These are phyloP conservation scores for Kwoniella shandongensis DNA, from an alignment of 768 basidiomycete genomes.

Conservation along the genomic window DNA sequence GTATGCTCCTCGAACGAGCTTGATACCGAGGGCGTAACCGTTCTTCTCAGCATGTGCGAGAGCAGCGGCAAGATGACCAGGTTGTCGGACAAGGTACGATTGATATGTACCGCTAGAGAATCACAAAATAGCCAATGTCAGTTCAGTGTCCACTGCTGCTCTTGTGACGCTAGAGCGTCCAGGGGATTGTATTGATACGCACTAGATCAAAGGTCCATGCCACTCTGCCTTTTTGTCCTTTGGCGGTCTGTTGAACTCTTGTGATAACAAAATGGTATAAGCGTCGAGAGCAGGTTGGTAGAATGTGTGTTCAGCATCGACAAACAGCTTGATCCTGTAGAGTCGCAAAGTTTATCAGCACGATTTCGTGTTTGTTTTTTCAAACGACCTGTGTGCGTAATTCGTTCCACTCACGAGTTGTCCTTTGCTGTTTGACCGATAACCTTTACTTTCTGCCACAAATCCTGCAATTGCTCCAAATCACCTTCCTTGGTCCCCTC, in stretches of 20 bases:
- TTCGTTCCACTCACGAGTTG: conserved; percentile 34
- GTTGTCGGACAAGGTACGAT: conserved; percentile 77
- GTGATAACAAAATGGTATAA: conserved; percentile 70
- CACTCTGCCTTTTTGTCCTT: conserved; percentile 11
- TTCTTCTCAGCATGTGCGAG: conserved; percentile 66
- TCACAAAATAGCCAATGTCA: background rate
- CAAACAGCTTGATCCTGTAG: conserved; percentile 64
- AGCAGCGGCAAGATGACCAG: conserved; percentile 65
- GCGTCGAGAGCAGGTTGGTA: conserved; percentile 78
- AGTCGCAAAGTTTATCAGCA: background rate
- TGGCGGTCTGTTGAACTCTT: conserved; percentile 66
- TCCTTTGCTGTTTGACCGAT: conserved; percentile 68
- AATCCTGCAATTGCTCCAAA: conserved; percentile 61
- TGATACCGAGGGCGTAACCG: conserved; percentile 77
- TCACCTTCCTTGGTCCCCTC: conserved; percentile 61
- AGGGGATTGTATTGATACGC: too few species aligned
- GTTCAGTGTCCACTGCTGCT: too few species aligned
- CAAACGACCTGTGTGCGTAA: background rate
- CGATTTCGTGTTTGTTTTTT: conserved; percentile 1
- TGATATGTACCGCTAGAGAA: conserved; percentile 77
- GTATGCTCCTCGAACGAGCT: conserved; percentile 91
- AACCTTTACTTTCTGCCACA: conserved; percentile 63
- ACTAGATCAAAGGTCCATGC: conserved; percentile 44
- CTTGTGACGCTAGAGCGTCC: conserved; percentile 1
- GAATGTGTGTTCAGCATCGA: conserved; percentile 78